phyloP scores from a whole-genome alignment of 139 green algal genomes.

The Chlorella sp. region DNA sequence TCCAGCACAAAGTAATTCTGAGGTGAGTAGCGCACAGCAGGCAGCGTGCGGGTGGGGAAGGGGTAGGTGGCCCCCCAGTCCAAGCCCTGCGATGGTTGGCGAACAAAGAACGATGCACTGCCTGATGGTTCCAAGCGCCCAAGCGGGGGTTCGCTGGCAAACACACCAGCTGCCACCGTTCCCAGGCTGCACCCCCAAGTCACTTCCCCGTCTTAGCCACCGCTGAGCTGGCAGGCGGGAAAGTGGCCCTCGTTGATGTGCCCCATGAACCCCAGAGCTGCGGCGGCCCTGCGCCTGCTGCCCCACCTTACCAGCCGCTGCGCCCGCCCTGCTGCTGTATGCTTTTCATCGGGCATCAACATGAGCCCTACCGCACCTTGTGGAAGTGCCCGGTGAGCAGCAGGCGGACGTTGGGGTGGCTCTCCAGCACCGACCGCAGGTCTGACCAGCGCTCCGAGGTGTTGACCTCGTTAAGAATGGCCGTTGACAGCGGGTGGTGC shows the following conservation, averaged over 20 bases:
- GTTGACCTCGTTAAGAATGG: neutral
- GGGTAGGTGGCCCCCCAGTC: slow-evolving; percentile 19
- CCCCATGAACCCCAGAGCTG: no score
- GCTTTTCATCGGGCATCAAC: no score
- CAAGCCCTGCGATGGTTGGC: neutral
- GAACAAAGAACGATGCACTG: neutral
- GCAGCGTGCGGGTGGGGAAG: slow-evolving; percentile 27
- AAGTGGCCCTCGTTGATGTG: no score
- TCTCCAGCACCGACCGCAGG: slow-evolving; percentile 8
- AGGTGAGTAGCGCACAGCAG: slow-evolving; percentile 3
- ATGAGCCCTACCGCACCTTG: neutral
- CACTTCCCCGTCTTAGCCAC: no score
- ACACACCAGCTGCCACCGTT: no score
- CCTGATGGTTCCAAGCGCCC: no score
- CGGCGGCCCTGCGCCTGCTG: no score
- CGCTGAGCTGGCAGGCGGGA: no score
- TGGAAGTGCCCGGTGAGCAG: slow-evolving; percentile 31
- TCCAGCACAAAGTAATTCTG: slow-evolving; percentile 26
- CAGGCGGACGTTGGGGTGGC: slow-evolving; percentile 23
- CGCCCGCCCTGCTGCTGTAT: no score
- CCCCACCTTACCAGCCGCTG: no score
- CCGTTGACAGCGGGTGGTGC: slow-evolving; percentile 12
- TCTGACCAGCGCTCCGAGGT: neutral
- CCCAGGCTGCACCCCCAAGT: no score
- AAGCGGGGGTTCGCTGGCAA: no score